Evolutionary conservation across 805 yeast species (phyloP), one percentile per base, ranked within the genome.

Genomic region (Yamadazyma ubonensis): DNA sequence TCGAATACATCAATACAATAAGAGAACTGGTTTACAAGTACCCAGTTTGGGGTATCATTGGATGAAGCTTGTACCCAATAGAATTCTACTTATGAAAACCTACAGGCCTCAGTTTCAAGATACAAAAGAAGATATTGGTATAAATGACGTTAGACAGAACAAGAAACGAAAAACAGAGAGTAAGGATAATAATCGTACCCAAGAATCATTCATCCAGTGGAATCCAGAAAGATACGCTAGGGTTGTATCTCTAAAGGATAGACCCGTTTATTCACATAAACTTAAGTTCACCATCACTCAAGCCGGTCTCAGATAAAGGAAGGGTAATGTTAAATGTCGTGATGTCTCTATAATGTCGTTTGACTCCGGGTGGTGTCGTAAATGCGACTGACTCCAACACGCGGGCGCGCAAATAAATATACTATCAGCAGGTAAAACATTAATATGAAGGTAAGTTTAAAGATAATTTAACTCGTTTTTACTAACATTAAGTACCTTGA

Each of bases 401-500:
- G 32, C 32, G 26, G 38, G 38, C 35, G 35, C 35, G 22, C 22
- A 17, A 17, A 32, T 17, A 10, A 32, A 20, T 15, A 28, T 17
- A 40, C 11, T 17, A 31, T 29, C 23, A 29, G 41, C 19, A 25
- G 14, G 6, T 29, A 20, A 26, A 28, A 22, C 20, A 23, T 17
- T 9, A 39, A 34, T 17, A 39, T 49, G 53, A 49, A 49, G 51
- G 53, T 49, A 45, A 23, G 53, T 34, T 8, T 7, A 12, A 6
- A 5, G 20, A 6, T 2, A 6, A 10, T 26, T 6, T 3, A 32
- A 7, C 14, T 22, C n/a, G 17, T 8, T n/a, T 12, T n/a, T 17
- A 25, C 37, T 25, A 33, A 33, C 29, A 2, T 8, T n/a, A 27
- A 89, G 91, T 93, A 87, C 64, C 83, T 93, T 44, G 98, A 93